These are phyloP conservation scores for Penicillium flavigenum DNA, from an alignment of 495 filamentous ascomycete species.

Conservation along the genomic window DNA sequence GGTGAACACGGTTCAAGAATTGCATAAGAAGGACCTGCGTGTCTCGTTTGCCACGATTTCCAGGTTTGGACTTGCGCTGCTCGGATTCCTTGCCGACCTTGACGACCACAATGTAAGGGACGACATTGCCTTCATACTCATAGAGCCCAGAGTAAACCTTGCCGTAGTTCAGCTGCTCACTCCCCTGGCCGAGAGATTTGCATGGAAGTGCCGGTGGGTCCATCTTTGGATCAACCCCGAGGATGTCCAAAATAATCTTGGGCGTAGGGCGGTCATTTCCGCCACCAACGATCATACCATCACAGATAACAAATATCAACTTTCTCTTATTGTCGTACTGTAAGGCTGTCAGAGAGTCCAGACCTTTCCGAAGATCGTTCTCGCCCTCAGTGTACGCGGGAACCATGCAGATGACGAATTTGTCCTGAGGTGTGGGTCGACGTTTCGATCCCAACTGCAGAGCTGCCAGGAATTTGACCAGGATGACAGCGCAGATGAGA, in stretches of 20 bases:
- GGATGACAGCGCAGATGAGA: slow-evolving; percentile 74
- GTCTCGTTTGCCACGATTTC: slow-evolving; percentile 97
- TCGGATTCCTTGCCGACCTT: slow-evolving; percentile 98
- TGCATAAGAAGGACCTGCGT: slow-evolving; percentile 81
- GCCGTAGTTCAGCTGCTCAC: slow-evolving; percentile 93
- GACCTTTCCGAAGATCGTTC: slow-evolving; percentile 83
- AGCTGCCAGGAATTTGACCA: slow-evolving; percentile 89
- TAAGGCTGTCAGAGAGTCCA: slow-evolving; percentile 91
- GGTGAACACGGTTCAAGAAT: slow-evolving; percentile 97
- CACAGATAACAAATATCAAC: slow-evolving; percentile 87
- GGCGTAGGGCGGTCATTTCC: slow-evolving; percentile 97
- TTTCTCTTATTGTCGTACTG: slow-evolving; percentile 99
- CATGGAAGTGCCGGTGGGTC: slow-evolving; percentile 92
- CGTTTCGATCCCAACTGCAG: slow-evolving; percentile 92
- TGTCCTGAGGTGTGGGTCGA: slow-evolving; percentile 87
- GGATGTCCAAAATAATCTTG: slow-evolving; percentile 94
- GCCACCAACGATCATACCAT: slow-evolving; percentile 94
- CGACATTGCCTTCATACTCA: slow-evolving; percentile 95
- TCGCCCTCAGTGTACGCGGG: slow-evolving; percentile 98
- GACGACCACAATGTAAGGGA: slow-evolving; percentile 92
- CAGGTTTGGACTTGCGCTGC: slow-evolving; percentile 85
- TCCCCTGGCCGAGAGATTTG: slow-evolving; percentile 84
- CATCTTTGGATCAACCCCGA: slow-evolving; percentile 94
- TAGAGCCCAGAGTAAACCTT: slow-evolving; percentile 99
- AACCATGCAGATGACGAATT: slow-evolving; percentile 98